Conservation (phyloP, 1,139 yeast species). For the Meyerozyma athensensis region DNA sequence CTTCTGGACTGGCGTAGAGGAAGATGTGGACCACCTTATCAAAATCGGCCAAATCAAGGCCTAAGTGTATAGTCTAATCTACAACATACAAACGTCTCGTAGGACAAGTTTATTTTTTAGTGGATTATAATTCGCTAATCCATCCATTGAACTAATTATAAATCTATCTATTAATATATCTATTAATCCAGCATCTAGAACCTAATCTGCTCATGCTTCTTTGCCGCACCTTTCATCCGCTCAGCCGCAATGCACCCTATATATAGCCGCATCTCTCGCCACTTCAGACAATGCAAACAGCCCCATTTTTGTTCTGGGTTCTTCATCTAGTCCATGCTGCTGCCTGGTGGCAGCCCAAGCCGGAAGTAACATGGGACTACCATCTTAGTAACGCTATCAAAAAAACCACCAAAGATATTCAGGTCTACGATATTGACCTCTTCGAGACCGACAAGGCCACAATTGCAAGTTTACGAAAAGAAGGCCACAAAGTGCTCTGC, state of each 20-base stretch:
- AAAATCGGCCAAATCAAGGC: not conserved
- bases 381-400: not conserved
- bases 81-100: too few species aligned
- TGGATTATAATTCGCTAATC: too few species aligned
- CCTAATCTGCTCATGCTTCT: too few species aligned
- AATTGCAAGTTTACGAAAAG: conserved; percentile 12
- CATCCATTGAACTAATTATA: too few species aligned
- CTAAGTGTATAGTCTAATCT: too few species aligned
- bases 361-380: conserved; percentile 1
- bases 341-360: not conserved
- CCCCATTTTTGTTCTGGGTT: not conserved
- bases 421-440: conserved; percentile 15
- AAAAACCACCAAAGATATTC: not conserved
- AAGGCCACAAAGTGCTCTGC: conserved; percentile 17
- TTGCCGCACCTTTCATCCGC: too few species aligned
- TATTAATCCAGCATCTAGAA: too few species aligned
- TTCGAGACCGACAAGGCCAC: conserved; percentile 11
- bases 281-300: not conserved
- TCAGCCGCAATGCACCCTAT: too few species aligned
- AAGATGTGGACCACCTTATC: conserved; percentile 14
- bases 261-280: too few species aligned
- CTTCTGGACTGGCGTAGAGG: conserved; percentile 16
- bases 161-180: too few species aligned
- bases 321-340: not conserved
- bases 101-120: too few species aligned